Evolutionary conservation across 164 flowering plant genomes (phyloP).

Genomic region (Magnolia kwangsiensis): DNA sequence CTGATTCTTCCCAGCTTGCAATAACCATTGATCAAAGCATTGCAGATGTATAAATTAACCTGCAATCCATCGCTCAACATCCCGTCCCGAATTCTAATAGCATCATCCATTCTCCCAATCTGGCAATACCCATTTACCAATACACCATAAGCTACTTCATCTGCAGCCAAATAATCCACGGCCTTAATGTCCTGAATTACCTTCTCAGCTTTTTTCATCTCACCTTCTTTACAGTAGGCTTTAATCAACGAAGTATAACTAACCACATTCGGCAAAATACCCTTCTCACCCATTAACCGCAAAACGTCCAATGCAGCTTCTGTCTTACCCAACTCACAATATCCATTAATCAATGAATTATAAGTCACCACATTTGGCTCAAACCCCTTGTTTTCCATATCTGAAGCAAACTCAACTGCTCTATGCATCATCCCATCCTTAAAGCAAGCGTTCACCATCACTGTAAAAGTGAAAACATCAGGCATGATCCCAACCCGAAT

Average conservation of each 20-base stretch:
- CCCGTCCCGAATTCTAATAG: constrained; percentile 56
- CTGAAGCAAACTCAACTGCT: constrained; percentile 46
- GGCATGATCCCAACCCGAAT: constrained; percentile 52
- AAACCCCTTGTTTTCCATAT: constrained; percentile 63
- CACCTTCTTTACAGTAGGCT: constrained; percentile 61
- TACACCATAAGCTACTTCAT: constrained; percentile 66
- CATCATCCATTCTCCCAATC: constrained; percentile 66
- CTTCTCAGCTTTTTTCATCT: constrained; percentile 66
- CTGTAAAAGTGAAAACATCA: constrained; percentile 63
- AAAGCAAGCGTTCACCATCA: constrained; percentile 77
- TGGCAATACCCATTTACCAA: constrained; percentile 71
- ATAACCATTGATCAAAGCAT: constrained; percentile 71
- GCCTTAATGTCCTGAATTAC: constrained; percentile 44
- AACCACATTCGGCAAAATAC: constrained; percentile 44
- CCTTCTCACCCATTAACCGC: constrained; percentile 49
- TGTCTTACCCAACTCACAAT: constrained; percentile 51
- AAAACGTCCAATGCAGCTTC: constrained; percentile 51
- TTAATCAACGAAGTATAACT: constrained; percentile 64
- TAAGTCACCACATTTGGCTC: constrained; percentile 64
- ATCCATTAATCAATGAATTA: constrained; percentile 74
- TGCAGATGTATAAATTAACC: constrained; percentile 57
- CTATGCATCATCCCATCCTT: constrained; percentile 49
- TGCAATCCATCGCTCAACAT: constrained; percentile 63
- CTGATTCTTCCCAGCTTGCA: constrained; percentile 60
- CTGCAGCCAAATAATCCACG: constrained; percentile 31